phyloP scores from a whole-genome alignment of 768 basidiomycete species.

The Auricularia cornea region DNA sequence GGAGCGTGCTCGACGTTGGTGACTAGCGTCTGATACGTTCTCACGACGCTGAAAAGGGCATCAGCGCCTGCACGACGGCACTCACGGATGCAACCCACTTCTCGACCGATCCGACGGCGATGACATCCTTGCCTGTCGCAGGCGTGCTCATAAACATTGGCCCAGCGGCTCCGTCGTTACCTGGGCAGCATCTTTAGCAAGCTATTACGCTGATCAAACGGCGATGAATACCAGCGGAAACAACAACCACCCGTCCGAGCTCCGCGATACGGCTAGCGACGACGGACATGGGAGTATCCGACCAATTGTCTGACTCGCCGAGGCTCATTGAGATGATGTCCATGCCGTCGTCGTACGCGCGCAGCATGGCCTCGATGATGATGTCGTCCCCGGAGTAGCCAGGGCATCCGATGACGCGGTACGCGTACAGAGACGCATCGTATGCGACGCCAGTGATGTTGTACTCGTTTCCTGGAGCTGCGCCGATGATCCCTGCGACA shows the following conservation, averaged over 20 bases:
- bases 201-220: too few relatives aligned
- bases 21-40: too few relatives aligned
- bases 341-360: slow-evolving; percentile 17
- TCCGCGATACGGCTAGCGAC: slow-evolving; percentile 3
- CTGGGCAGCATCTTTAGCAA: not conserved
- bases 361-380: slow-evolving; percentile 5
- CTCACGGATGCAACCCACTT: slow-evolving; percentile 18
- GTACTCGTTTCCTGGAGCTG: slow-evolving; percentile 22
- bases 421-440: slow-evolving; percentile 19
- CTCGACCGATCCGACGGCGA: slow-evolving; percentile 8
- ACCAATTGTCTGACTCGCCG: slow-evolving; percentile 18
- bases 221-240: not conserved
- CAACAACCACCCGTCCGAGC: slow-evolving; percentile 1
- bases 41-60: too few relatives aligned
- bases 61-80: slow-evolving; percentile 15
- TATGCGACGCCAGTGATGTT: slow-evolving; percentile 31
- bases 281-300: not conserved
- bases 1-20: too few relatives aligned
- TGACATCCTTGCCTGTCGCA: not conserved
- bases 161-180: not conserved
- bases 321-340: slow-evolving; percentile 31
- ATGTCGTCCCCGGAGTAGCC: slow-evolving; percentile 17
- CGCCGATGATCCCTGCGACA: slow-evolving; percentile 19
- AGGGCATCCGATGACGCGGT: slow-evolving; percentile 15
- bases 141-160: not conserved